Conservation (phyloP, 495 filamentous ascomycete genomes). For the Parachaetomium inaequale region DNA sequence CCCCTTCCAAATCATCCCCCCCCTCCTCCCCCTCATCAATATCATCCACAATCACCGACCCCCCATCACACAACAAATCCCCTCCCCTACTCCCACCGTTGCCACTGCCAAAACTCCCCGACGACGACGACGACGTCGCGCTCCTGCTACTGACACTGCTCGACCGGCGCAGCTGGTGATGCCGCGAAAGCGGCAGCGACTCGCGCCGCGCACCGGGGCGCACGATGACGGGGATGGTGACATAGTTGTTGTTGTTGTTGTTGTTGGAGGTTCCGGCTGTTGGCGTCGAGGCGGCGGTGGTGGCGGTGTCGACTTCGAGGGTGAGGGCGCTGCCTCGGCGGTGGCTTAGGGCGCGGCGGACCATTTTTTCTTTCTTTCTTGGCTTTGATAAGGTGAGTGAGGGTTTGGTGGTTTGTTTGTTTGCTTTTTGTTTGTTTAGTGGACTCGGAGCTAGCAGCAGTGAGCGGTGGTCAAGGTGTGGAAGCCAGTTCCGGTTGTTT, state of each 20-base stretch:
- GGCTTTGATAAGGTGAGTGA: not conserved
- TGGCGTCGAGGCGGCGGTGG: conserved; percentile 1
- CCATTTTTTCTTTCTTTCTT: conserved; percentile 9
- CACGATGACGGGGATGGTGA: conserved; percentile 12
- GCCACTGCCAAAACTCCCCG: not conserved
- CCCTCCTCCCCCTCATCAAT: not conserved
- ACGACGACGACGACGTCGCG: not conserved
- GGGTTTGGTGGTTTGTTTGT: not conserved
- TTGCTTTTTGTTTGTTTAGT: not conserved
- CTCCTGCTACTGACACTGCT: conserved; percentile 13
- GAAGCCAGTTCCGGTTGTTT: not conserved
- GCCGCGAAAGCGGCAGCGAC: conserved; percentile 15
- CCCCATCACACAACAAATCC: not conserved
- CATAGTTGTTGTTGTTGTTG: too few species aligned
- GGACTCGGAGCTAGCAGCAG: not conserved
- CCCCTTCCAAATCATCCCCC: not conserved
- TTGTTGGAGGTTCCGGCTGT: too few species aligned
- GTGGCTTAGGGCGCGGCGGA: conserved; percentile 17
- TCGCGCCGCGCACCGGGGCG: not conserved
- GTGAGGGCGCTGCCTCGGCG: conserved; percentile 10
- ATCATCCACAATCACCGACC: conserved; percentile 9
- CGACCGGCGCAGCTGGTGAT: conserved; percentile 12
- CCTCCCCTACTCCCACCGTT: not conserved
- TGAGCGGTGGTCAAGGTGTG: not conserved
- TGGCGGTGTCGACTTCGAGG: conserved; percentile 15